Conservation (phyloP, 2,329 filamentous ascomycete genomes). For the Orbilia blumenaviensis region DNA sequence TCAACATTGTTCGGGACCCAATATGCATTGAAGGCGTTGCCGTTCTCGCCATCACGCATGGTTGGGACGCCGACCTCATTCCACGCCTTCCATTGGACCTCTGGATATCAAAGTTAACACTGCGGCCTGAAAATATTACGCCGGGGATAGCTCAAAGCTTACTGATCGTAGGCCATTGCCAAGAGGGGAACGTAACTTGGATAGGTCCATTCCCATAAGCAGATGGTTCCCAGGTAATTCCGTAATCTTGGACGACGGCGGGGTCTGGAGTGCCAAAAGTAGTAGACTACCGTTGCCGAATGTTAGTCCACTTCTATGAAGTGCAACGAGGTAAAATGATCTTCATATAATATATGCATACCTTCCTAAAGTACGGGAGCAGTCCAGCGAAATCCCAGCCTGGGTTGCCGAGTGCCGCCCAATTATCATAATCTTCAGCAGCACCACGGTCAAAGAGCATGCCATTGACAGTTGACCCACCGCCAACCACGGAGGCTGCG, state of each 20-base stretch:
- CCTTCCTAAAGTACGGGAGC: conserved; percentile 60
- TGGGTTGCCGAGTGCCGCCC: conserved; percentile 63
- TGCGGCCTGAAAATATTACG: neutral
- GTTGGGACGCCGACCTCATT: conserved; percentile 40
- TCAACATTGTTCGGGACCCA: conserved; percentile 60
- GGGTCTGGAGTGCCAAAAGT: conserved; percentile 59
- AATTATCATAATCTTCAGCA: conserved; percentile 62
- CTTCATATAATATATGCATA: neutral
- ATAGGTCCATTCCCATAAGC: conserved; percentile 60
- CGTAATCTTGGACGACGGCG: conserved; percentile 57
- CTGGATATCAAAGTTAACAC: neutral
- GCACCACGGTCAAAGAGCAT: conserved; percentile 65
- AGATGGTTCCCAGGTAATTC: conserved; percentile 60
- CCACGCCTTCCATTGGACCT: conserved; percentile 48
- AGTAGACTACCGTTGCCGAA: conserved; percentile 56
- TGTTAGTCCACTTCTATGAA: neutral
- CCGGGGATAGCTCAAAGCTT: neutral
- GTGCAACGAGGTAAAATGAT: too few species aligned
- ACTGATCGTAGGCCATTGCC: conserved; percentile 56
- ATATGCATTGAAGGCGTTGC: conserved; percentile 57
- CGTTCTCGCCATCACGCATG: conserved; percentile 50
- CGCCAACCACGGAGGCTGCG: conserved; percentile 61
- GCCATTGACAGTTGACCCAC: conserved; percentile 63
- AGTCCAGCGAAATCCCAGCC: conserved; percentile 63
- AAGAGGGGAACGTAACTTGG: conserved; percentile 59